Evolutionary conservation across 2,329 filamentous ascomycete genomes (phyloP).

Genomic region (Berkeleyomyces rouxiae): DNA sequence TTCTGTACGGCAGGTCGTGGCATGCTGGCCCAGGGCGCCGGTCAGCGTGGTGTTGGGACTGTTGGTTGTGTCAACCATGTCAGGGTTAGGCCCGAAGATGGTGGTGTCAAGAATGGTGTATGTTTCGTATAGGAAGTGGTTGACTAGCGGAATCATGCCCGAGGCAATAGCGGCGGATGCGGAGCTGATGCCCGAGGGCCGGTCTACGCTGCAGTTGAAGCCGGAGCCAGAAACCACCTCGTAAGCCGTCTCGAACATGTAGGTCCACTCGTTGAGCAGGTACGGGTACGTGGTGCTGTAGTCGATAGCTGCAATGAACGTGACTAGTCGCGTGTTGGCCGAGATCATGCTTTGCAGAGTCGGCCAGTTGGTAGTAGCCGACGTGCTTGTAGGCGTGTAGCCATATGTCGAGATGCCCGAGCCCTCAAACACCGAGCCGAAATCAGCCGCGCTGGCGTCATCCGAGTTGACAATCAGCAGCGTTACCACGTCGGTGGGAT

Average conservation of each 20-base stretch:
- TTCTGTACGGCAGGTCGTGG: slow-evolving; percentile 33
- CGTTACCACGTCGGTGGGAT: slow-evolving; percentile 62
- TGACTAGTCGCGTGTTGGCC: slow-evolving; percentile 46
- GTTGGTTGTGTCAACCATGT: slow-evolving; percentile 47
- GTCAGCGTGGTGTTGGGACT: slow-evolving; percentile 33
- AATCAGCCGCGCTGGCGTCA: slow-evolving; percentile 34
- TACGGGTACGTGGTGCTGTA: slow-evolving; percentile 32
- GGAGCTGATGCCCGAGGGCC: slow-evolving; percentile 37
- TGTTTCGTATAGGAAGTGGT: slow-evolving; percentile 57
- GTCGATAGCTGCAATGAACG: slow-evolving; percentile 45
- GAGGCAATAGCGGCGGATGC: slow-evolving; percentile 36
- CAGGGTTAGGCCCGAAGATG: slow-evolving; percentile 45
- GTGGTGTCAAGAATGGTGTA: slow-evolving; percentile 32
- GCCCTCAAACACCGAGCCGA: slow-evolving; percentile 36
- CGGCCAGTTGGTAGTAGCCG: slow-evolving; percentile 41
- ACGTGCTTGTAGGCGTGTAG: slow-evolving; percentile 34
- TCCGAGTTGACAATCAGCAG: slow-evolving; percentile 57
- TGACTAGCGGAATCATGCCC: slow-evolving; percentile 54
- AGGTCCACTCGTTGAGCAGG: slow-evolving; percentile 45
- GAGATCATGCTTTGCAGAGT: slow-evolving; percentile 54
- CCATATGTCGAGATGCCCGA: slow-evolving; percentile 45
- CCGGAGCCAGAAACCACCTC: slow-evolving; percentile 43
- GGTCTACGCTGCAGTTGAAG: slow-evolving; percentile 57
- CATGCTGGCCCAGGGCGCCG: slow-evolving; percentile 39
- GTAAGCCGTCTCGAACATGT: slow-evolving; percentile 58